Base-by-base conservation (phyloP, 2,329 filamentous ascomycete species). In the Pseudocercospora vitis region DNA sequence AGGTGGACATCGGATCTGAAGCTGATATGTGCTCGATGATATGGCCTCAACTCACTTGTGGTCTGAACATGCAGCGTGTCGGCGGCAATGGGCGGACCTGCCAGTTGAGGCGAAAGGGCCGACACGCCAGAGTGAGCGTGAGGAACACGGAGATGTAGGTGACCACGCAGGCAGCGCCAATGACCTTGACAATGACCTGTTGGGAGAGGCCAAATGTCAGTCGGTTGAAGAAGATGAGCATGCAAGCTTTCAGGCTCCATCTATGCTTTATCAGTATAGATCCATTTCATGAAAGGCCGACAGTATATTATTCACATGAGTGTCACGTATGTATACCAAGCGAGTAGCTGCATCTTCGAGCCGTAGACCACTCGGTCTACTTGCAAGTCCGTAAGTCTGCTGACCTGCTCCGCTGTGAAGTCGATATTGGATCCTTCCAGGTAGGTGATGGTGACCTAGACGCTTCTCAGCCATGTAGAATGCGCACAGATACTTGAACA, bases 311-410 rank as follows among this genome's bases (percentile, higher is more conserved):
- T 44, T 54, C 39, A 60, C 50, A 60, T 56, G 5, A 60, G 50
- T 2, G 51, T 50, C 1, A 44, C 56, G 33, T 63, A 62, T 31
- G 55, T 56, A 21, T 63, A 76, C 74, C 73, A 75, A 0, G 72
- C 73, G 0, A 67, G 52, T 8, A 75, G 60, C 44, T 76, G 62
- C 4, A 73, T 60, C 16, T 72, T 73, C 0, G 70, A 73, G 1
- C 73, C 73, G n/a, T 61, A 50, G 0, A 50, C 53, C 12, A 71
- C 63, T 2, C 68, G 61, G 1, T 52, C 35, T 3, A 72, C 60
- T 5, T 75, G 68, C 0, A 50, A 39, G 0, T 61, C 28, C 3
- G 63, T 68, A 4, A 74, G 51, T 53, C 52, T 50, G 7, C 48
- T 48, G n/a, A 68, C 52, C 29, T 59, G 53, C 14, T 48, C 52